Percentiles rank a stretch among this genome's conserved stretches.
phyloP scores from a whole-genome alignment of 257 asterid species.

The Coffea eugenioides region DNA sequence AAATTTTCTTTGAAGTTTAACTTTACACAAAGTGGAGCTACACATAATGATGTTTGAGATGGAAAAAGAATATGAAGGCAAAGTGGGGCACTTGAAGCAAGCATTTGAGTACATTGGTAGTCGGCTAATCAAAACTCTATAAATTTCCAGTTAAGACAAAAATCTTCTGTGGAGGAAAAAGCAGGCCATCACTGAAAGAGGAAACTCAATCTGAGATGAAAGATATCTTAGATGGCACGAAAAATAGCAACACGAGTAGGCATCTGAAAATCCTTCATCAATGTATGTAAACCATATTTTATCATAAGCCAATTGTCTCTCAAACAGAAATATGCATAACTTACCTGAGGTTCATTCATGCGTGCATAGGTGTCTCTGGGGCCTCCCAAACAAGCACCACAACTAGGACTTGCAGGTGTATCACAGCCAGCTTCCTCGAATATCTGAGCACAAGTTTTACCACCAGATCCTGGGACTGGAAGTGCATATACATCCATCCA shows the following conservation, averaged over 20 bases:
- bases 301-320: background rate
- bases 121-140: background rate
- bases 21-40: background rate
- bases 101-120: background rate
- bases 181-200: background rate
- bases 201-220: background rate
- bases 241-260: background rate
- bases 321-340: constrained; percentile 17
- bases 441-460: constrained; percentile 94
- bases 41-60: background rate
- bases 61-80: background rate
- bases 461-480: constrained; percentile 91
- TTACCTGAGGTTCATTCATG: constrained; percentile 87
- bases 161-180: background rate
- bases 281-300: too few species aligned
- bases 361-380: constrained; percentile 96
- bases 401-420: constrained; percentile 96
- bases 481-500: constrained; percentile 95
- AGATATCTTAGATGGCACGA: background rate
- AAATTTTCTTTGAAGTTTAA: background rate
- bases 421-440: constrained; percentile 99
- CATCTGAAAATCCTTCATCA: background rate
- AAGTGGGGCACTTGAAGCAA: background rate
- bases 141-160: background rate
- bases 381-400: constrained; percentile 98